Conservation (phyloP, 106 monocot species). For the Ottelia alismoides region DNA sequence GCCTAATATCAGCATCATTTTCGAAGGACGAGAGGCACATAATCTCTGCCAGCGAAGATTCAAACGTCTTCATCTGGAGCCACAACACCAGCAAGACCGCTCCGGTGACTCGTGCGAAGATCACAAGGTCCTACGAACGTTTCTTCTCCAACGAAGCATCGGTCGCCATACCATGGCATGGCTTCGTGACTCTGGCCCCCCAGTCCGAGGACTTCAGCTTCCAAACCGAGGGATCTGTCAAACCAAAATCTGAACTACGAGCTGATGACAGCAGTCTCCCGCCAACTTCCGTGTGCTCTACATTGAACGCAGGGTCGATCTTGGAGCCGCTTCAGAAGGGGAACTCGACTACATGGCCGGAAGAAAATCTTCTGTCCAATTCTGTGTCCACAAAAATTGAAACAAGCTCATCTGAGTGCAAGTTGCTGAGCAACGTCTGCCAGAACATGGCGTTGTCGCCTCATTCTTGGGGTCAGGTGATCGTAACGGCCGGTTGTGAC, state of each 20-base stretch:
- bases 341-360: slow-evolving; percentile 84
- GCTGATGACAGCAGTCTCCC: slow-evolving; percentile 3
- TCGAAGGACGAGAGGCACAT: slow-evolving; percentile 60
- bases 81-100: slow-evolving; percentile 17
- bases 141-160: slow-evolving; percentile 47
- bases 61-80: slow-evolving; percentile 70
- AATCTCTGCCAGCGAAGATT: slow-evolving; percentile 81
- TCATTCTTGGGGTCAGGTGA: slow-evolving; percentile 85
- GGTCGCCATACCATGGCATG: slow-evolving; percentile 71
- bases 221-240: neutral
- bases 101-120: slow-evolving; percentile 26
- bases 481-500: slow-evolving; percentile 78
- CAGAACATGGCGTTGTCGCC: slow-evolving; percentile 13
- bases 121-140: slow-evolving; percentile 38
- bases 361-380: slow-evolving; percentile 66
- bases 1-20: slow-evolving; percentile 73
- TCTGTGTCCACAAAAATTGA: neutral
- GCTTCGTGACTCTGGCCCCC: neutral
- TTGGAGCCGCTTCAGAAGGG: slow-evolving; percentile 18
- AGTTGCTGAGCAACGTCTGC: slow-evolving; percentile 31
- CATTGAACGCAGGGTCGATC: slow-evolving; percentile 35
- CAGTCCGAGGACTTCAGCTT: neutral
- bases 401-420: slow-evolving; percentile 35
- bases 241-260: neutral
- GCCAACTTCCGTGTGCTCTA: slow-evolving; percentile 23